Evolutionary conservation across 1,284 basidiomycete species (phyloP).

Genomic region (Wallemia ichthyophaga): DNA sequence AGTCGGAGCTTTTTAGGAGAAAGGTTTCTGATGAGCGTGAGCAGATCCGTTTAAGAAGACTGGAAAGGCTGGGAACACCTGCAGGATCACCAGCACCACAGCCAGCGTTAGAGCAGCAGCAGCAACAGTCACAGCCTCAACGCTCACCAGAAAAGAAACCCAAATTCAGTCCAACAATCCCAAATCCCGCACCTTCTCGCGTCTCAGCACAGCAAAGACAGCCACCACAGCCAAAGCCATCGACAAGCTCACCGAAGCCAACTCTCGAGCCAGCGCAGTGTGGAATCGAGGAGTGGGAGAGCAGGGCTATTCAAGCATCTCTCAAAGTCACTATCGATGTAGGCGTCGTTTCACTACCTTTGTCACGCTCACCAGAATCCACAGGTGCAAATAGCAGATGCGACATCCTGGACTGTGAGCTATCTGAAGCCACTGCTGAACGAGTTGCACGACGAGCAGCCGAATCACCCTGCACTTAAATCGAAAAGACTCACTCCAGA

Average conservation of each 20-base stretch:
- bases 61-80: not conserved
- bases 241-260: not conserved
- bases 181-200: not conserved
- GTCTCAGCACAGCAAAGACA: not conserved
- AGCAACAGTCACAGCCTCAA: not conserved
- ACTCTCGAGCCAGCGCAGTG: not conserved
- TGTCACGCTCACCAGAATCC: not conserved
- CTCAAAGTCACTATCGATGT: not conserved
- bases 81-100: not conserved
- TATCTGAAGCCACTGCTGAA: not conserved
- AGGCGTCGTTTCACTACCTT: not conserved
- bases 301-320: not conserved
- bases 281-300: not conserved
- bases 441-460: constrained; percentile 2
- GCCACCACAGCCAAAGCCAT: not conserved
- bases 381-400: not conserved
- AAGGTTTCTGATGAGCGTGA: not conserved
- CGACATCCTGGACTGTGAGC: not conserved
- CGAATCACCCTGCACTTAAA: not conserved
- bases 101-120: not conserved
- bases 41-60: not conserved
- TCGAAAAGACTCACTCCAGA: constrained; percentile 20
- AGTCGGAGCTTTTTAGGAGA: not conserved
- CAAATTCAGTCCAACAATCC: not conserved
- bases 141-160: not conserved